These are phyloP conservation scores for Eimeria sp. DNA, from an alignment of 169 alveolate genomes.

Conservation along the genomic window DNA sequence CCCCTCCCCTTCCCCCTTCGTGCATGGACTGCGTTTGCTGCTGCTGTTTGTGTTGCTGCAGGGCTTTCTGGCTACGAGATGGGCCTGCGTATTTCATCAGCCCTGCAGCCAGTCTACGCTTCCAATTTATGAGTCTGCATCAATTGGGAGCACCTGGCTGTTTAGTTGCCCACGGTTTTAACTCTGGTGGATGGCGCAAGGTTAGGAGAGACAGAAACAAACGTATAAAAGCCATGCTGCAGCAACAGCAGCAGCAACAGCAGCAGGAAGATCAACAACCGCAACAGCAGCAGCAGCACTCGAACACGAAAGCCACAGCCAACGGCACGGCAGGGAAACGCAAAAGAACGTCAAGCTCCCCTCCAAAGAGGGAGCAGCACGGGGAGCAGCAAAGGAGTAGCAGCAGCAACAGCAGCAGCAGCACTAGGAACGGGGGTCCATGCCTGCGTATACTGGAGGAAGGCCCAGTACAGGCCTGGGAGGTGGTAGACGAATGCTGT, in stretches of 20 bases:
- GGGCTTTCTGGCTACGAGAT: slow-evolving; percentile 65
- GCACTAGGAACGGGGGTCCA: slow-evolving; percentile 11
- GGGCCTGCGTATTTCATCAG: slow-evolving; percentile 40
- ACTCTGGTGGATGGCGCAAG: slow-evolving; percentile 38
- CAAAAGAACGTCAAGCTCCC: too few species aligned
- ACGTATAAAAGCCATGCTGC: neutral
- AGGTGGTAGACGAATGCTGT: slow-evolving; percentile 78
- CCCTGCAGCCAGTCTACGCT: slow-evolving; percentile 26
- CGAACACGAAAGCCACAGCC: neutral
- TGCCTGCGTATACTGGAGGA: slow-evolving; percentile 31
- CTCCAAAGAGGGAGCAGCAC: neutral
- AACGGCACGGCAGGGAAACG: neutral
- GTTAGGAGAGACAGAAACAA: slow-evolving; percentile 46
- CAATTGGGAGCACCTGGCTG: slow-evolving; percentile 51
- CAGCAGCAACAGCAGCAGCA: slow-evolving; percentile 11
- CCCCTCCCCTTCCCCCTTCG: neutral
- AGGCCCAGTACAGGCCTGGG: slow-evolving; percentile 52
- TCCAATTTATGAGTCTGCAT: slow-evolving; percentile 80
- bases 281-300: slow-evolving; percentile 17
- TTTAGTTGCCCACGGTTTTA: slow-evolving; percentile 78
- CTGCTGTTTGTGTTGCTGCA: slow-evolving; percentile 14
- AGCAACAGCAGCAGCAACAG: slow-evolving; percentile 26
- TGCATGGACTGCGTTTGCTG: neutral
- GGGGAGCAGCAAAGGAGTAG: slow-evolving; percentile 23
- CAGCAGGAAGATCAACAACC: neutral